phyloP scores from a whole-genome alignment of 2,329 filamentous ascomycete species.

The Diplodia seriata region DNA sequence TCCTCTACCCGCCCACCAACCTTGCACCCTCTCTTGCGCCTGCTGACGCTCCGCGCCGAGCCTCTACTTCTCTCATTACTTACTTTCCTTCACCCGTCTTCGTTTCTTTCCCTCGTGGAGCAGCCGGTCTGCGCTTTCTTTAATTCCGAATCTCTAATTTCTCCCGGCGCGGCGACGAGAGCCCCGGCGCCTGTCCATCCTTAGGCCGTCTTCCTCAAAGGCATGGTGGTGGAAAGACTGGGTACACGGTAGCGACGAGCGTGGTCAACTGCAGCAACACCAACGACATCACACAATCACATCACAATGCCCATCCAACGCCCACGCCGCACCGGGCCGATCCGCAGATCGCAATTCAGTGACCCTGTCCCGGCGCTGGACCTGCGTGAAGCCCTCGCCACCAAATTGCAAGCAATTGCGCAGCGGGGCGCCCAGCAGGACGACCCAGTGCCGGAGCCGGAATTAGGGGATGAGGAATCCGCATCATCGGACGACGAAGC shows the following conservation, averaged over 20 bases:
- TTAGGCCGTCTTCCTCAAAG: not conserved
- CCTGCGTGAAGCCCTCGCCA: constrained; percentile 18
- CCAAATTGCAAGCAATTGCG: constrained; percentile 15
- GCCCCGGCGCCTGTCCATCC: not conserved
- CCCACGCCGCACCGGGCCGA: constrained; percentile 21
- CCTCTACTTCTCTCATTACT: constrained; percentile 13
- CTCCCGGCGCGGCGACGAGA: not conserved
- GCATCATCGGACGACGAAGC: constrained; percentile 21
- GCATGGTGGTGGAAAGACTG: constrained; percentile 11
- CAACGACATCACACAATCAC: not conserved
- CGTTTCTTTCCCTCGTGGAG: not conserved
- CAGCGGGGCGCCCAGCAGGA: constrained; percentile 15
- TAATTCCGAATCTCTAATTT: constrained; percentile 4
- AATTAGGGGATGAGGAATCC: not conserved
- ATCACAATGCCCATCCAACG: constrained; percentile 10
- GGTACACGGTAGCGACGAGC: constrained; percentile 15
- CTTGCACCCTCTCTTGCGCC: not conserved
- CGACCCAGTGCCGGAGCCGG: not conserved
- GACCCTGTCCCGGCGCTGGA: constrained; percentile 15
- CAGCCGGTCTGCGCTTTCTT: constrained; percentile 26
- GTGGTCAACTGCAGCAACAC: not conserved
- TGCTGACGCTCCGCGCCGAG: constrained; percentile 19
- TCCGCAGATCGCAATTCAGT: constrained; percentile 31
- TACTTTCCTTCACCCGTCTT: constrained; percentile 12
- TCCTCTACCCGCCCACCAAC: not conserved